A percentile compares a stretch with the other conserved stretches of the same genome.
Evolutionary conservation across 345 rosid genomes (phyloP).

Genomic region (Turritis glabra): DNA sequence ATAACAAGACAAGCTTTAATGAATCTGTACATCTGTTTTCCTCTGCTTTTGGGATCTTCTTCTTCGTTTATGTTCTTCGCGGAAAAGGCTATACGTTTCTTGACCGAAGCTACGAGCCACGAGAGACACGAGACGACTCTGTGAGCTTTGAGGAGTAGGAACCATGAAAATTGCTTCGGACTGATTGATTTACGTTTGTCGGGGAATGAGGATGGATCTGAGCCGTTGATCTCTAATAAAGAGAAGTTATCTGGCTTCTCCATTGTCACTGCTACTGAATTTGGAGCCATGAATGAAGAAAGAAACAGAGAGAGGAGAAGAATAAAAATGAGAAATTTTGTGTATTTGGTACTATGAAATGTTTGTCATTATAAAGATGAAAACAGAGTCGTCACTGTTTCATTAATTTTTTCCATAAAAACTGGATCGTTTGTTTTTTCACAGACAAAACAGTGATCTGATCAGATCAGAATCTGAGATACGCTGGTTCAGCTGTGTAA

Average conservation of each 20-base stretch:
- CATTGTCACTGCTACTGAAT: constrained; percentile 73
- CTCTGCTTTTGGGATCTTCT: constrained; percentile 68
- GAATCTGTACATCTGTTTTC: constrained; percentile 61
- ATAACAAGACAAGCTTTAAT: constrained; percentile 66
- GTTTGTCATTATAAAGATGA: constrained; percentile 33
- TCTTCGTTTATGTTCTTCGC: constrained; percentile 41
- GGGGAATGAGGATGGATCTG: constrained; percentile 55
- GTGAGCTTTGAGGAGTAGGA: constrained; percentile 69
- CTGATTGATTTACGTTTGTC: constrained; percentile 72
- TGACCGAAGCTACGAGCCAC: constrained; percentile 55
- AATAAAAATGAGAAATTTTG: neutral
- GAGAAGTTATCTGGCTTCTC: constrained; percentile 75
- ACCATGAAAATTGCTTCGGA: constrained; percentile 80
- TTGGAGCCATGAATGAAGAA: constrained; percentile 63
- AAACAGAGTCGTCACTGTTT: constrained; percentile 34
- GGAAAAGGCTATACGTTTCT: constrained; percentile 58
- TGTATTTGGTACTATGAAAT: constrained; percentile 20
- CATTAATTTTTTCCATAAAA: constrained; percentile 34
- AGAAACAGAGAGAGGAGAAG: neutral
- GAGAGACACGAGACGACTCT: constrained; percentile 59
- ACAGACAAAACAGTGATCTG: constrained; percentile 28
- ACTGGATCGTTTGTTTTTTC: constrained; percentile 34
- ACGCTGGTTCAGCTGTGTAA: constrained; percentile 32
- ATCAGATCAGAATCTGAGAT: constrained; percentile 34
- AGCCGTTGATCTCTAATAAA: constrained; percentile 56